A percentile compares a stretch with the other conserved stretches of the same genome.
phyloP scores from a whole-genome alignment of 768 basidiomycete genomes.

The Hydnomerulius pinastri region DNA sequence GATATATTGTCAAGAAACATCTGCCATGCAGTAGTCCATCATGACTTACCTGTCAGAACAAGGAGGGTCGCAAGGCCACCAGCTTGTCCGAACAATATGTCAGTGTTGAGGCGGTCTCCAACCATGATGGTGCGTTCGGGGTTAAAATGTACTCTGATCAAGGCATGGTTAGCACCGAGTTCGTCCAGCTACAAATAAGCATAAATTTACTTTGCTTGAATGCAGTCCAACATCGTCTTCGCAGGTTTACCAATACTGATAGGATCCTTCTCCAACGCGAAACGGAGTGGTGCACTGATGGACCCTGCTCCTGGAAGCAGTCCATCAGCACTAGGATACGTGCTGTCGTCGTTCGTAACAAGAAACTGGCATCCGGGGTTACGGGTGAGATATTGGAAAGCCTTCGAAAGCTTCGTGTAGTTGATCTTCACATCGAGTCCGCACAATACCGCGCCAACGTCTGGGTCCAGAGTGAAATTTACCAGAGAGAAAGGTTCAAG shows the following conservation, averaged over 20 bases:
- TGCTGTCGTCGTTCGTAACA: constrained; percentile 91
- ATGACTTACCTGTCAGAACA: constrained; percentile 79
- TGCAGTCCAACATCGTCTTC: constrained; percentile 89
- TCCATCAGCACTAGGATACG: constrained; percentile 74
- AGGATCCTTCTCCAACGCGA: constrained; percentile 68
- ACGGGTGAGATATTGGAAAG: constrained; percentile 84
- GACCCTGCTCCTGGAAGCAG: constrained; percentile 86
- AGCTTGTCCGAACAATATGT: constrained; percentile 89
- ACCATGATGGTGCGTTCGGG: constrained; percentile 90
- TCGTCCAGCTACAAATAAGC: not conserved
- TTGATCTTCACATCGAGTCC: constrained; percentile 86
- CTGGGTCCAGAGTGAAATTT: constrained; percentile 72
- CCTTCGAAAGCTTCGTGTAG: constrained; percentile 94
- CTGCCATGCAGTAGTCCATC: not conserved
- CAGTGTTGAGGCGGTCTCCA: constrained; percentile 93
- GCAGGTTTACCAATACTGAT: constrained; percentile 90
- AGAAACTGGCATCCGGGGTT: constrained; percentile 83
- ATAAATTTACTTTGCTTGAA: constrained; percentile 67
- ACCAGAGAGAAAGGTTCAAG: constrained; percentile 67
- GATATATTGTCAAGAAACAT: not conserved
- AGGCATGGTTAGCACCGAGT: constrained; percentile 9
- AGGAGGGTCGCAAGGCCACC: constrained; percentile 87
- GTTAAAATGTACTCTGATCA: constrained; percentile 77
- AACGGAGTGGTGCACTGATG: constrained; percentile 79
- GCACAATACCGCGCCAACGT: constrained; percentile 91